Evolutionary conservation across 2,329 filamentous ascomycete species (phyloP), one percentile per base, ranked within the genome.

Genomic region (Cercospora sp.): DNA sequence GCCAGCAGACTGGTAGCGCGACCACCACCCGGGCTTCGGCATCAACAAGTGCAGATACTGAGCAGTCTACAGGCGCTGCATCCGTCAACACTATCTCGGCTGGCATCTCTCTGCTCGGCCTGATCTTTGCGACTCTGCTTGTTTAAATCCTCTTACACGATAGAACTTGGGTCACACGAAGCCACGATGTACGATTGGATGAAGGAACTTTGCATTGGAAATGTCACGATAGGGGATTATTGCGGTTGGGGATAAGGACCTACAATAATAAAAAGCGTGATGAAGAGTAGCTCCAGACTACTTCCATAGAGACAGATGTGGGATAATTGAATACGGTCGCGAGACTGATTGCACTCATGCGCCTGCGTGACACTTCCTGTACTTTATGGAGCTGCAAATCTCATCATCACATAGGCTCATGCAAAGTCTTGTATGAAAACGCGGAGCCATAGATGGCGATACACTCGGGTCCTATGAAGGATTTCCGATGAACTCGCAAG

Each of bases 81-180:
- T 61, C 69, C 3, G 57, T 63, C 40, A 67, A 63, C 30, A 64
- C 40, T 18, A 40, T 64, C 37, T 49, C 74, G 62, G 64, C 68
- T 26, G 69, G 60, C 12, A 70, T 66, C 45, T 75, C 75, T 21
- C 63, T 76, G 7, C 67, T 76, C 18, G 71, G 73, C 64, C 53
- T 76, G n/a, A 67, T 70, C 21, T 49, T 74, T n/a, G 30, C 21
- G n/a, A 30, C 62, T 12, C 12, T 64, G 51, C 51, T 64, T 12
- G 30, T 43, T 4, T 43, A 16, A 55, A 55, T 6, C 30, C 18
- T 26, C 10, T 3, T 51, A 5, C 21, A 51, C 45, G 45, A 51
- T 51, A 24, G 18, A 24, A 26, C 2, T 16, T 51, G 10, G 21
- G 10, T 5, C 3, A 0, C 18, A 24, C 9, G 21, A 51, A 51